phyloP scores from a whole-genome alignment of 2,329 filamentous ascomycete genomes.

The Claviceps sorghi region DNA sequence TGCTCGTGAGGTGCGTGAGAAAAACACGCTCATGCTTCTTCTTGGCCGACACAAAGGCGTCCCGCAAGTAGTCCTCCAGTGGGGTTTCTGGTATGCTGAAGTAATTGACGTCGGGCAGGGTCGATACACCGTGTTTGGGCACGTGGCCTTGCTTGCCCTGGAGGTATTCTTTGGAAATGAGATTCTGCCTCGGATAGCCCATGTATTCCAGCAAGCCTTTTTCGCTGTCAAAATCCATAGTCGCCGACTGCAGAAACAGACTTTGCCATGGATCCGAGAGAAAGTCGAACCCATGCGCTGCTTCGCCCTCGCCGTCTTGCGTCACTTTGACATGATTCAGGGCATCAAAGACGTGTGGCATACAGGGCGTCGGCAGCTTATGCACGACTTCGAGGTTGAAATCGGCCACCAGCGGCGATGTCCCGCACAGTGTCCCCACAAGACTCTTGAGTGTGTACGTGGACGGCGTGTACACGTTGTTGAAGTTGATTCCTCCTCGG shows the following conservation, averaged over 20 bases:
- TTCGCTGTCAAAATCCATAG: slow-evolving; percentile 18
- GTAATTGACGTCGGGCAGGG: slow-evolving; percentile 19
- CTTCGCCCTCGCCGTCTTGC: slow-evolving; percentile 4
- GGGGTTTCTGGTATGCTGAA: slow-evolving; percentile 19
- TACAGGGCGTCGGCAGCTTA: slow-evolving; percentile 29
- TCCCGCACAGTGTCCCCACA: slow-evolving; percentile 25
- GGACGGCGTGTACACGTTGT: slow-evolving; percentile 25
- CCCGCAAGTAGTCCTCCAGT: slow-evolving; percentile 19
- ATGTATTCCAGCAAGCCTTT: slow-evolving; percentile 14
- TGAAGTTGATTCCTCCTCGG: slow-evolving; percentile 26
- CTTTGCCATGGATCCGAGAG: slow-evolving; percentile 16
- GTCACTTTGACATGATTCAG: slow-evolving; percentile 14
- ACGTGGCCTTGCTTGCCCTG: slow-evolving; percentile 9
- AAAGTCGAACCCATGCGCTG: slow-evolving; percentile 8
- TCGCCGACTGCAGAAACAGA: slow-evolving; percentile 18
- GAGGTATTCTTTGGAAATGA: slow-evolving; percentile 17
- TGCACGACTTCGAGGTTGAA: slow-evolving; percentile 27
- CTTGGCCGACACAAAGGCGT: slow-evolving; percentile 17
- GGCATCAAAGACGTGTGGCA: slow-evolving; percentile 24
- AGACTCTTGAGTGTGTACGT: slow-evolving; percentile 31
- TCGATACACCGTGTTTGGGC: slow-evolving; percentile 16
- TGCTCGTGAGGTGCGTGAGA: slow-evolving; percentile 21
- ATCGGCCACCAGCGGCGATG: slow-evolving; percentile 26
- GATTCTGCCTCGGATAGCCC: slow-evolving; percentile 15
- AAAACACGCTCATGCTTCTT: slow-evolving; percentile 19